Evolutionary conservation across 2,329 filamentous ascomycete species (phyloP).

Genomic region (Fusarium sp.): DNA sequence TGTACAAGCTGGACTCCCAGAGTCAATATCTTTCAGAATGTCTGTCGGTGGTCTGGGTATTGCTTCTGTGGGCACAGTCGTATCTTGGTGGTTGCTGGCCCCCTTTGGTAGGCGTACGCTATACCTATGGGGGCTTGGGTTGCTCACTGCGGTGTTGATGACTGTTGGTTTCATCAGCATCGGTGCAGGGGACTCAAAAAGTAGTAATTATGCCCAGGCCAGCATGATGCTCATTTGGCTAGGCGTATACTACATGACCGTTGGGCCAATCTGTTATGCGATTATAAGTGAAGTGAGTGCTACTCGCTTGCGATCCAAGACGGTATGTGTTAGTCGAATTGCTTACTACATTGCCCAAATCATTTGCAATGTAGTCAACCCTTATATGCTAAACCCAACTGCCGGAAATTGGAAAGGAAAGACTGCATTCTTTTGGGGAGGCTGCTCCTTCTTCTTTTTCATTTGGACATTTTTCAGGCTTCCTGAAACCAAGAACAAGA

Average conservation of each 20-base stretch:
- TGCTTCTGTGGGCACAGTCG: slow-evolving; percentile 30
- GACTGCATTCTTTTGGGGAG: slow-evolving; percentile 56
- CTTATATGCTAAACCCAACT: slow-evolving; percentile 46
- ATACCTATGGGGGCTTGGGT: slow-evolving; percentile 27
- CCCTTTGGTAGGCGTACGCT: slow-evolving; percentile 31
- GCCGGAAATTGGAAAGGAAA: slow-evolving; percentile 46
- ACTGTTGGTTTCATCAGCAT: slow-evolving; percentile 43
- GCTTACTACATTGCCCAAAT: slow-evolving; percentile 40
- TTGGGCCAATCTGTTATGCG: slow-evolving; percentile 56
- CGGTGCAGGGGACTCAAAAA: slow-evolving; percentile 18
- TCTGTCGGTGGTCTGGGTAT: slow-evolving; percentile 34
- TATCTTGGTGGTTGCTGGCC: slow-evolving; percentile 30
- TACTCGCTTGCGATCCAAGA: slow-evolving; percentile 53
- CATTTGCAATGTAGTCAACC: slow-evolving; percentile 42
- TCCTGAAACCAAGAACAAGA: slow-evolving; percentile 58
- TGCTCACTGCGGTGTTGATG: slow-evolving; percentile 13
- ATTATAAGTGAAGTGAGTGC: slow-evolving; percentile 53
- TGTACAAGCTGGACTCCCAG: slow-evolving; percentile 53
- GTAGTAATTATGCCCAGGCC: slow-evolving; percentile 45
- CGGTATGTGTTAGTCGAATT: slow-evolving; percentile 52
- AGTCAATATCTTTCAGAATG: slow-evolving; percentile 31
- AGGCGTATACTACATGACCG: slow-evolving; percentile 52
- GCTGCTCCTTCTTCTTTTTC: slow-evolving; percentile 48
- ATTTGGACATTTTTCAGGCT: slow-evolving; percentile 63
- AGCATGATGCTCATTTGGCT: slow-evolving; percentile 55